Conservation (phyloP, 305 asterid species). For the Fraxinus albicans region DNA sequence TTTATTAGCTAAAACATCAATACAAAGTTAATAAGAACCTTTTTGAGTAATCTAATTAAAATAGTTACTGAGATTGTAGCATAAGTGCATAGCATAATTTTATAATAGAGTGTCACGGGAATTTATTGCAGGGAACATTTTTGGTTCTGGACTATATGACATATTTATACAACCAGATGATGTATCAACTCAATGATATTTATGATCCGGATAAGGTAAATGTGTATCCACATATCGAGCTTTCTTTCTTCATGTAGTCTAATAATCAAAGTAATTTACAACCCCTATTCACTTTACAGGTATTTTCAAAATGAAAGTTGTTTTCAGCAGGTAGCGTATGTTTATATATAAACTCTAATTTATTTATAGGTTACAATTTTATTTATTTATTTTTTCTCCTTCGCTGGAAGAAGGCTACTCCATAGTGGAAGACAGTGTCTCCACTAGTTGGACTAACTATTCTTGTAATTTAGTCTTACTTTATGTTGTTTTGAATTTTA, state of each 20-base stretch:
- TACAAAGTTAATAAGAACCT: not conserved
- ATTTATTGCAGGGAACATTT: slow-evolving; percentile 47
- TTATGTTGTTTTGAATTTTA: no score
- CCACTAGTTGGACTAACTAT: no score
- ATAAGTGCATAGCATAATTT: not conserved
- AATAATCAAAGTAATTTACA: not conserved
- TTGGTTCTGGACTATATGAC: slow-evolving; percentile 64
- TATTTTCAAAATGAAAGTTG: slow-evolving; percentile 69
- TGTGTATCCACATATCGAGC: slow-evolving; percentile 4
- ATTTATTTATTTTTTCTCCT: no score
- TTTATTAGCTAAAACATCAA: no score
- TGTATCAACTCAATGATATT: slow-evolving; percentile 55
- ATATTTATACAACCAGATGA: slow-evolving; percentile 62
- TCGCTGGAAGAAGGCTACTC: no score
- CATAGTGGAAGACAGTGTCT: no score
- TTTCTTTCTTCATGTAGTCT: not conserved
- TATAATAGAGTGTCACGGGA: slow-evolving; percentile 34
- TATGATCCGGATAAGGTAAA: slow-evolving; percentile 72
- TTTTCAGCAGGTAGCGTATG: slow-evolving; percentile 59
- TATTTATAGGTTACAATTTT: no score
- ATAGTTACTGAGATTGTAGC: not conserved
- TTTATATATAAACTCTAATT: not conserved
- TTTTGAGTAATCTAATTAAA: not conserved
- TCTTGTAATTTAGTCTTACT: no score
- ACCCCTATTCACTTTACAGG: slow-evolving; percentile 34